Percentiles rank a stretch among this genome's conserved stretches.
These are phyloP conservation scores for Pseudonitzschia multistriata DNA, from an alignment of 108 stramenopile genomes.

Conservation along the genomic window DNA sequence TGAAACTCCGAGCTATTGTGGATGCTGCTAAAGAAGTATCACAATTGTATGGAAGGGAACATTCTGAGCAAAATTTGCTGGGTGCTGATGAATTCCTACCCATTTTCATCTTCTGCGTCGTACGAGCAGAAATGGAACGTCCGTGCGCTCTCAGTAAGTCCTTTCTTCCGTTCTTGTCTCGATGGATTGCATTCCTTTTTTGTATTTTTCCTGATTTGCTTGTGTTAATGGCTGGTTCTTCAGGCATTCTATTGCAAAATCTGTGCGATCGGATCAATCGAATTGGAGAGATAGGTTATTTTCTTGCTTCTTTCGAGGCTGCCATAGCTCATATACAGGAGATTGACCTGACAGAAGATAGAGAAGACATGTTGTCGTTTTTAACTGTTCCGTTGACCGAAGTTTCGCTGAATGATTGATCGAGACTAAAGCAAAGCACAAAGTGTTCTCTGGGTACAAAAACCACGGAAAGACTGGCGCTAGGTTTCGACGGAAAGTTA, in stretches of 20 bases:
- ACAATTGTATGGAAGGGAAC: slow-evolving; percentile 50
- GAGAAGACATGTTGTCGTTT: slow-evolving; percentile 19
- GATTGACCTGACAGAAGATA: slow-evolving; percentile 48
- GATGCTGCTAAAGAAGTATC: slow-evolving; percentile 77
- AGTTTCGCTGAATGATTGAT: slow-evolving; percentile 29
- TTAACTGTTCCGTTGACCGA: slow-evolving; percentile 22
- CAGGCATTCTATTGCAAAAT: slow-evolving; percentile 60
- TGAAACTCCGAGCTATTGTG: slow-evolving; percentile 82
- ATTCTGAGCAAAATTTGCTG: slow-evolving; percentile 29
- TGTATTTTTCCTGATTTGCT: not conserved
- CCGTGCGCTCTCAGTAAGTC: slow-evolving; percentile 75
- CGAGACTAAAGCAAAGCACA: too few species aligned
- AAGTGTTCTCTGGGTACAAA: too few species aligned
- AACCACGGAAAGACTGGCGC: too few species aligned
- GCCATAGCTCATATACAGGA: slow-evolving; percentile 82
- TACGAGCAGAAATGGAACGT: slow-evolving; percentile 75
- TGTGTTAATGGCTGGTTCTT: not conserved
- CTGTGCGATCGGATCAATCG: slow-evolving; percentile 76
- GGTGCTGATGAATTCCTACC: slow-evolving; percentile 94
- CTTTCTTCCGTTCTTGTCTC: not conserved
- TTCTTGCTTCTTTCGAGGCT: slow-evolving; percentile 86
- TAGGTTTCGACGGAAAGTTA: too few species aligned
- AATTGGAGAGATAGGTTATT: slow-evolving; percentile 89
- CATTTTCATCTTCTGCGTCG: slow-evolving; percentile 86
- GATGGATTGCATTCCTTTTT: not conserved